Base-by-base conservation (phyloP, 768 basidiomycete species). In the Phlegmacium glaucopus region DNA sequence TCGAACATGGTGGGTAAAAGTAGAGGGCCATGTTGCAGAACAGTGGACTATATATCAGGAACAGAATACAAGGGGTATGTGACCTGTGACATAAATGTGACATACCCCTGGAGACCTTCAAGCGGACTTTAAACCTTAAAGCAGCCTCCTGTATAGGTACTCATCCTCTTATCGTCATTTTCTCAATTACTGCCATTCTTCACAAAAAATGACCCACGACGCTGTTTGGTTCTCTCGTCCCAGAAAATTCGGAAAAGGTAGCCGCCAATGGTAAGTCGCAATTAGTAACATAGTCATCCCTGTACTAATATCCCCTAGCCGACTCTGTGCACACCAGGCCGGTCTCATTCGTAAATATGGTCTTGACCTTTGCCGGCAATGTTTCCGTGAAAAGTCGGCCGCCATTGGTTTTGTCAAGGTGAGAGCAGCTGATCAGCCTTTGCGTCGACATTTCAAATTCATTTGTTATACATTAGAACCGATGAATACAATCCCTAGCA, bases 301-400 rank as follows among this genome's bases (percentile, higher is more conserved):
- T 47, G 32, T n/a, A 34, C 27, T 16, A n/a, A 7, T 35, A 35
- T 44, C 41, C 41, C 45, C 18, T 58, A 94, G 94, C 79, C 93
- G 94, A 65, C 89, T 92, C 62, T 96, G 94, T 62, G 90, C 93
- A 30, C 94, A 96, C 71, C 92, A 94, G 72, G 94, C 92, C 61
- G 94, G 94, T 86, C 83, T 96, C 69, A 93, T 96, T 70, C 89
- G 94, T 73, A 91, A 94, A 74, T 94, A 95, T 72, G 93, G 94
- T 48, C 83, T 95, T 58, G 92, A 95, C 75, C 87, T 96, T 60
- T 96, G 94, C 75, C 90, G 94, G 72, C 94, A 96, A 72, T 96
- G 94, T 75, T 96, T 95, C 88, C 89, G 94, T 60, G 94, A 96
- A 77, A 94, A 93, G 76, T 79, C 91, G 44, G 80, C 85, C 58